Evolutionary conservation across 202 grass and related monocot species (phyloP).

Genomic region (Saccharum hybrid): DNA sequence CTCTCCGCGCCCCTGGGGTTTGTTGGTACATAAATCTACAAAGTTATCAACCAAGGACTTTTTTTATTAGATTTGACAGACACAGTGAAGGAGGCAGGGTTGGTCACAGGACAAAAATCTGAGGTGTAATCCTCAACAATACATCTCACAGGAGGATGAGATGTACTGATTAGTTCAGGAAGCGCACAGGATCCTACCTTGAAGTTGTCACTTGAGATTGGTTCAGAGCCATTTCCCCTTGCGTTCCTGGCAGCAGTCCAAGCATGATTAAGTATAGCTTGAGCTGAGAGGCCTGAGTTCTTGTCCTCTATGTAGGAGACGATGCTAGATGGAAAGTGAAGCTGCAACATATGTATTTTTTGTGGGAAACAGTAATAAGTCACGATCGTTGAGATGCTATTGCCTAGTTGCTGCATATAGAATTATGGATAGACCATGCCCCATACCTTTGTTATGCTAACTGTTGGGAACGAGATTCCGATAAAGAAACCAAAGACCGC

Average conservation of each 20-base stretch:
- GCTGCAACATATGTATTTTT: conserved; percentile 49
- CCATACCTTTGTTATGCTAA: conserved; percentile 86
- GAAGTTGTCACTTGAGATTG: conserved; percentile 55
- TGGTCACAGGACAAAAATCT: neutral
- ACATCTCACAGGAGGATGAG: neutral
- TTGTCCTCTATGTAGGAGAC: conserved; percentile 81
- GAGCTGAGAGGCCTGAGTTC: conserved; percentile 70
- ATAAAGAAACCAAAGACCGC: conserved; percentile 78
- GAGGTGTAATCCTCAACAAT: neutral
- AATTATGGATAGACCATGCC: neutral
- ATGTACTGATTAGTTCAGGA: neutral
- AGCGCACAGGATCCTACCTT: conserved; percentile 42
- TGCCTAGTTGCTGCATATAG: neutral
- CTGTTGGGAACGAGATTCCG: conserved; percentile 76
- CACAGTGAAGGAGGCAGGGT: neutral
- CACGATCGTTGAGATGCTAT: neutral
- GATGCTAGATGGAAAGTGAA: conserved; percentile 75
- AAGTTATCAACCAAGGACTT: neutral
- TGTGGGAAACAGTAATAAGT: conserved; percentile 16
- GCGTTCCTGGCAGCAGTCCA: conserved; percentile 63
- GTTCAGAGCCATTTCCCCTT: conserved; percentile 56
- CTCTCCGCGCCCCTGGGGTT: conserved; percentile 80
- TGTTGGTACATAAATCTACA: conserved; percentile 69
- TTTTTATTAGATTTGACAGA: conserved; percentile 2
- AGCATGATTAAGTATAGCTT: conserved; percentile 77